Evolutionary conservation across 805 yeast species (phyloP), one percentile per base, ranked within the genome.

Genomic region (Ogataea ramenticola): DNA sequence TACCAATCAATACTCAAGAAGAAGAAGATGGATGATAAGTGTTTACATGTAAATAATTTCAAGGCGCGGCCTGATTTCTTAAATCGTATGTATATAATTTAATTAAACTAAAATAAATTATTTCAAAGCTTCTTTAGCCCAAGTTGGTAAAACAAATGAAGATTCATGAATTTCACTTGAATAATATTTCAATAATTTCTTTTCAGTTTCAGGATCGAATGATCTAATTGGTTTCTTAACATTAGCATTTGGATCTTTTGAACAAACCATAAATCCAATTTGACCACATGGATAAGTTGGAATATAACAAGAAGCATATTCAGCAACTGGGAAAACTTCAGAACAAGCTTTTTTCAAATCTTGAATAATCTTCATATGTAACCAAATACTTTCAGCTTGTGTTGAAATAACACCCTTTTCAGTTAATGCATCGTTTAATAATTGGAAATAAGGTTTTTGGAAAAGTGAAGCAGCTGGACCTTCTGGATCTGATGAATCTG

Each of bases 231-330:
- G 96, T 51, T 65, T 71, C 56, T 67, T 72, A 46, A 91, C 84
- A 50, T 82, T 71, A 41, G 82, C 80, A 22, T 65, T 54, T 15
- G 76, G 61, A 60, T 86, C 84, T 71, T 89, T 91, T 50, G 83
- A 76, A 66, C 97, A 90, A 48, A 91, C 90, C 96, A 91, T 87
- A 70, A 93, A 87, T n/a, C 98, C 99, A 59, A 91, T 84, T 65
- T 89, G 95, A 51, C 99, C 99, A 17, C 96, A 82, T 51, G 99
- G 96, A 61, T 91, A 91, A 46, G 98, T 90, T 61, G 99, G 99
- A 54, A 90, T 88, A 60, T 93, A 79, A 46, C 95, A 84, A 71
- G 86, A 86, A 30, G 95, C 89, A 64, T 89, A 90, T 61, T 85
- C 93, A 36, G 84, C 97, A 43, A 79, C 85, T 39, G 96, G 95